A percentile compares a stretch with the other conserved stretches of the same genome.
Conservation (phyloP, 345 rosid genomes). For the Salix viminalis region DNA sequence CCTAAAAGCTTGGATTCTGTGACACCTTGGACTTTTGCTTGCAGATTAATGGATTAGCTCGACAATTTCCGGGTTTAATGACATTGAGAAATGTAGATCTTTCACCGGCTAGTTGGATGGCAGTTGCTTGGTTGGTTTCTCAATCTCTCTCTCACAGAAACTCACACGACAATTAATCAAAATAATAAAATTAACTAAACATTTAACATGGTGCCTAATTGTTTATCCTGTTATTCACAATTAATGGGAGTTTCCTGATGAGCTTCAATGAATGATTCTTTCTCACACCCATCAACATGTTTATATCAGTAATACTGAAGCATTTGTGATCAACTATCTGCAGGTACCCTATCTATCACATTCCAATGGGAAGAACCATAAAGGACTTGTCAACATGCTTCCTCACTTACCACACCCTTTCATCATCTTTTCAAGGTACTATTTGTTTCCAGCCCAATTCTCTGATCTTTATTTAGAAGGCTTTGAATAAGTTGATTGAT, state of each 20-base stretch:
- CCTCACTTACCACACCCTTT: conserved; percentile 93
- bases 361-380: conserved; percentile 98
- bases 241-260: background rate
- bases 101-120: conserved; percentile 99
- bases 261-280: background rate
- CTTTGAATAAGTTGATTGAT: background rate
- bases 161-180: background rate
- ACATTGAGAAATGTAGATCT: conserved; percentile 96
- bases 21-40: conserved; percentile 16
- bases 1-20: conserved; percentile 13
- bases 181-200: background rate
- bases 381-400: conserved; percentile 95
- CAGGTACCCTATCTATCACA: conserved; percentile 97
- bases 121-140: conserved; percentile 74
- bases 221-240: background rate
- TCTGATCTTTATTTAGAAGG: background rate
- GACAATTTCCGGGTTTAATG: conserved; percentile 72
- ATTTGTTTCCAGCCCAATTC: background rate
- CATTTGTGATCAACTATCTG: conserved; percentile 2
- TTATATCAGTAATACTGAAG: background rate
- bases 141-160: background rate
- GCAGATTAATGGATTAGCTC: conserved; percentile 76
- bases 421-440: conserved; percentile 91
- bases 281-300: background rate
- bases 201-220: background rate